A percentile compares a stretch with the other conserved stretches of the same genome.
Conservation (phyloP, 495 filamentous ascomycete species). For the Lophiostoma macrostomum region DNA sequence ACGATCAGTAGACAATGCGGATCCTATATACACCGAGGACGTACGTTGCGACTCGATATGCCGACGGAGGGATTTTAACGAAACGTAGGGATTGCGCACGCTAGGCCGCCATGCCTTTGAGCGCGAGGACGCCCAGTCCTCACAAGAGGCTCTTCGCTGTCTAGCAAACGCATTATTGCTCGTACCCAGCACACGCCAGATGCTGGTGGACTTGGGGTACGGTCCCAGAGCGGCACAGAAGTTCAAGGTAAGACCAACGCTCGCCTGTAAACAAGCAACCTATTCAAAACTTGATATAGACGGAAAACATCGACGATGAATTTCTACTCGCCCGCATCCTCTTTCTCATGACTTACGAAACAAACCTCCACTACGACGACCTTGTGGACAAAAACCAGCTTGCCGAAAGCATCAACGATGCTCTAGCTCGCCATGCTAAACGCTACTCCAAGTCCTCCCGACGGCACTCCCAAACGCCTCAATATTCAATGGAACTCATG, state of each 20-base stretch:
- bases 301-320: conserved; percentile 78
- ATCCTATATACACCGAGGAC: conserved; percentile 75
- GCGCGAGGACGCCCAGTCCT: conserved; percentile 55
- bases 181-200: conserved; percentile 65
- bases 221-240: conserved; percentile 65
- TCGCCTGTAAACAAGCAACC: background rate
- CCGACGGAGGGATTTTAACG: background rate
- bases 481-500: conserved; percentile 67
- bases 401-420: conserved; percentile 62
- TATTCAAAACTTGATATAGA: conserved; percentile 39
- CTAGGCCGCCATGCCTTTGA: conserved; percentile 70
- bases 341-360: conserved; percentile 82
- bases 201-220: conserved; percentile 76
- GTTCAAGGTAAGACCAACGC: conserved; percentile 55
- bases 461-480: conserved; percentile 23
- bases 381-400: conserved; percentile 70
- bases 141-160: conserved; percentile 76
- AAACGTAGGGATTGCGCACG: conserved; percentile 65
- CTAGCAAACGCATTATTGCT: conserved; percentile 85
- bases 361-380: conserved; percentile 61
- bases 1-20: conserved; percentile 65
- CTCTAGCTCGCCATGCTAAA: conserved; percentile 62
- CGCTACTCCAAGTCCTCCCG: conserved; percentile 48
- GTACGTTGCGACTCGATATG: conserved; percentile 44
- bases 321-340: conserved; percentile 80